Evolutionary conservation across 2,329 filamentous ascomycete species (phyloP), one percentile per base, ranked within the genome.

Genomic region (Shiraia bambusicola): DNA sequence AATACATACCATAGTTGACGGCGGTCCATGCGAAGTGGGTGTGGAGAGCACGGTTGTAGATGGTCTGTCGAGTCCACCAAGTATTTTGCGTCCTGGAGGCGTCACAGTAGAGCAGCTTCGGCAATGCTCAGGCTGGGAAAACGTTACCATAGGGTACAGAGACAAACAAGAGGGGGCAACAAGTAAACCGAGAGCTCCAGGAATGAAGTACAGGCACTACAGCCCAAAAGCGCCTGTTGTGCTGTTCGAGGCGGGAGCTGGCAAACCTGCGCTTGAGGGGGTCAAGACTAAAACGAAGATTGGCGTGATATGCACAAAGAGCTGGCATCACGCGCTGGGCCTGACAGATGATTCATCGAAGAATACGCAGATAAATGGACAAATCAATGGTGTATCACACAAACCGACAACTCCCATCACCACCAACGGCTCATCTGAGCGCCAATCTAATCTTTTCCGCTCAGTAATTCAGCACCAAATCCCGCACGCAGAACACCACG

Each of bases 201-300:
- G 93, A 1, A 98, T 98, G 93, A 98, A 98, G 71, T 98, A 98
- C 67, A 88, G 93, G 64, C 93, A 98, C 66, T 98, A 98, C 63
- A 95, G 91, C 30, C 93, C 93, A 1, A 88, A 84, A 66, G 94
- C 93, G 1, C 82, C 78, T 32, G 91, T 98, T 2, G 74, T 95
- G 11, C 75, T 97, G 2, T 95, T 90, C 63, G 88, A 95, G 65
- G 70, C 79, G 22, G 74, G 72, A 1, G 52, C 65, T 63, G 65
- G 48, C 13, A 43, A 56, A 19, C 49, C 70, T 15, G 50, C 54
- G 47, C 4, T 30, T 2, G 55, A 62, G 3, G 62, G 70, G 12
- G 34, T 72, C 2, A 44, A 50, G 17, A 53, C 47, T 1, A 60
- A 61, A 25, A 44, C 59, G 17, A 61, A 53, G 9, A 22, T 76